Evolutionary conservation across 2,329 filamentous ascomycete species (phyloP).

Genomic region (Colletotrichum lentis): DNA sequence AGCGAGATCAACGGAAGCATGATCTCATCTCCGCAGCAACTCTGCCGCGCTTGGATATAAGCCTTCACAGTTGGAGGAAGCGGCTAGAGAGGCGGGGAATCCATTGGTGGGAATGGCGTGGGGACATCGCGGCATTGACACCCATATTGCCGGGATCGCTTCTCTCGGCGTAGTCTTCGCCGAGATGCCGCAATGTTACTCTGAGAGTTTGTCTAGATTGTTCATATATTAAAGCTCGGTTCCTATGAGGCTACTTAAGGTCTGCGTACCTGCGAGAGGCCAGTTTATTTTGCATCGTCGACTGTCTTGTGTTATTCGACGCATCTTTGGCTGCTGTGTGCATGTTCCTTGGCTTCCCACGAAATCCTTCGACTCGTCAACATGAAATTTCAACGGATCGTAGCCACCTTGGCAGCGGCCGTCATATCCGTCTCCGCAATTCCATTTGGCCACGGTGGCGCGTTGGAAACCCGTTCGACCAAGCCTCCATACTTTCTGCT

Average conservation of each 20-base stretch:
- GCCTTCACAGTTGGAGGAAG: neutral
- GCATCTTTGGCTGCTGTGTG: no score
- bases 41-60: neutral
- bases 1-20: constrained; percentile 3
- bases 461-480: constrained; percentile 1
- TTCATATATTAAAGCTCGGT: neutral
- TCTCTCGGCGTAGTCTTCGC: constrained; percentile 29
- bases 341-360: neutral
- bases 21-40: constrained; percentile 4
- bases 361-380: neutral
- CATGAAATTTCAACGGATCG: constrained; percentile 14
- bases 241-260: neutral
- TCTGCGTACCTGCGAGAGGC: rapidly evolving
- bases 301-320: no score
- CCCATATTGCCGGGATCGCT: constrained; percentile 19
- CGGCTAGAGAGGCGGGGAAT: neutral
- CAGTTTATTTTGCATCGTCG: neutral
- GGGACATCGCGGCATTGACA: constrained; percentile 16
- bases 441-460: neutral
- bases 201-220: neutral
- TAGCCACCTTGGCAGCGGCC: constrained; percentile 41
- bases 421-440: constrained; percentile 32
- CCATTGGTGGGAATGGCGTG: constrained; percentile 33
- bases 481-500: constrained; percentile 56
- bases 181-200: constrained; percentile 29